A percentile compares a stretch with the other conserved stretches of the same genome.
phyloP scores from a whole-genome alignment of 176 grass and related monocot genomes.

The Ampelocalamus luodianensis region DNA sequence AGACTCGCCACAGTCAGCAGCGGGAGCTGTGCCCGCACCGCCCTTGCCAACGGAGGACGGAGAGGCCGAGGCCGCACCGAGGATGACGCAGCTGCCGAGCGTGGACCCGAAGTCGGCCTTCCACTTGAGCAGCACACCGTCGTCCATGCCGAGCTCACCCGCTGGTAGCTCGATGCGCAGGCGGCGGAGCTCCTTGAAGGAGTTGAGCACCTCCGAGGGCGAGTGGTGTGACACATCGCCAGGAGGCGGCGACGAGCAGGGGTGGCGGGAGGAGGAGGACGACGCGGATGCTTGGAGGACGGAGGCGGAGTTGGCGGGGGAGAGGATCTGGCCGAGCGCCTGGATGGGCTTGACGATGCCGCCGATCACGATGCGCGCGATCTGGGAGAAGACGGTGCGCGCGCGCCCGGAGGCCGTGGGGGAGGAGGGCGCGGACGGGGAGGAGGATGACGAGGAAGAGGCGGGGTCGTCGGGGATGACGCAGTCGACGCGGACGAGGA shows the following conservation, averaged over 20 bases:
- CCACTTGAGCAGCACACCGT: constrained; percentile 89
- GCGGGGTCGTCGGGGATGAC: constrained; percentile 84
- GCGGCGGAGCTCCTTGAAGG: constrained; percentile 83
- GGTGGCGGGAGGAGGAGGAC: constrained; percentile 18
- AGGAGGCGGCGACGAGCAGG: constrained; percentile 9
- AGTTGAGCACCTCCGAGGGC: constrained; percentile 86
- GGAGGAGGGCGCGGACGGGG: constrained; percentile 30
- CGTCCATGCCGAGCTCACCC: constrained; percentile 77
- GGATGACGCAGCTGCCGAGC: constrained; percentile 76
- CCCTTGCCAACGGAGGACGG: constrained; percentile 28
- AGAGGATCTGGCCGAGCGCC: constrained; percentile 75
- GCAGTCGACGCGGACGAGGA: constrained; percentile 88
- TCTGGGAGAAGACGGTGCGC: constrained; percentile 65
- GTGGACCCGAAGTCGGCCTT: constrained; percentile 90
- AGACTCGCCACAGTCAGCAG: constrained; percentile 24
- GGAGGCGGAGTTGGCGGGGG: constrained; percentile 50
- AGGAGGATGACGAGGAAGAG: constrained; percentile 33
- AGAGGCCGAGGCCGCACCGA: constrained; percentile 64
- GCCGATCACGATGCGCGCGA: constrained; percentile 73
- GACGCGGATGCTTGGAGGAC: constrained; percentile 33
- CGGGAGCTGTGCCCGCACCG: background rate
- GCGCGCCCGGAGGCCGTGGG: constrained; percentile 49
- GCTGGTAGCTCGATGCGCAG: constrained; percentile 83
- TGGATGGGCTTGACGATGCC: constrained; percentile 83
- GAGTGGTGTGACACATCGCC: constrained; percentile 88